These are phyloP conservation scores for Passalora sequoiae DNA, from an alignment of 2,329 filamentous ascomycete genomes.

Conservation along the genomic window DNA sequence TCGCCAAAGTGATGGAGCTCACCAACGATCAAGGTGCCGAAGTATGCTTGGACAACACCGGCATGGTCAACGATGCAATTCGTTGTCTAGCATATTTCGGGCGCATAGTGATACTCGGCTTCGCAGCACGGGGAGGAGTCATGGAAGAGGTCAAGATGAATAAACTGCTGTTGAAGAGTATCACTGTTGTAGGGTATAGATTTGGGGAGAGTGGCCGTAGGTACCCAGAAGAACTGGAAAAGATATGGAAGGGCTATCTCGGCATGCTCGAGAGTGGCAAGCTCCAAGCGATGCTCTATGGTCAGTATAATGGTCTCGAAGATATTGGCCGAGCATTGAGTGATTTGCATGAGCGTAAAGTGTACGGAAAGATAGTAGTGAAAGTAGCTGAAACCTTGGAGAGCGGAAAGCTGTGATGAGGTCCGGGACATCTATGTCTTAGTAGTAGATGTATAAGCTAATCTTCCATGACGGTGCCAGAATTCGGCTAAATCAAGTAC, in stretches of 20 bases:
- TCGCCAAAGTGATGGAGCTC: conserved; percentile 44
- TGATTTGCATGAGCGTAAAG: conserved; percentile 47
- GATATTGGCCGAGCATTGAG: conserved; percentile 48
- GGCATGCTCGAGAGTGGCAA: conserved; percentile 44
- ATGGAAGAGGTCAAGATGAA: conserved; percentile 55
- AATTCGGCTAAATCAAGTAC: too few relatives aligned
- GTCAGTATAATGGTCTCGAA: conserved; percentile 47
- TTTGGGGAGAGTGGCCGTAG: conserved; percentile 54
- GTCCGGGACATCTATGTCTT: too few relatives aligned
- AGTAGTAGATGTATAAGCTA: too few relatives aligned
- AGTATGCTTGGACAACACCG: conserved; percentile 56
- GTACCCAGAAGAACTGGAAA: conserved; percentile 44
- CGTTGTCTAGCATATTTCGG: conserved; percentile 52
- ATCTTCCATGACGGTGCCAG: too few relatives aligned
- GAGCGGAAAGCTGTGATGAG: conserved; percentile 22
- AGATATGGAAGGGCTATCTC: conserved; percentile 50
- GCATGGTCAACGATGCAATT: conserved; percentile 51
- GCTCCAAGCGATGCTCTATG: conserved; percentile 50
- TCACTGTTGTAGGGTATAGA: conserved; percentile 52
- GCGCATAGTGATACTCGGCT: conserved; percentile 53
- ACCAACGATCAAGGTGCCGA: conserved; percentile 51
- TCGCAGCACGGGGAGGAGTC: conserved; percentile 50
- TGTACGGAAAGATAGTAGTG: conserved; percentile 56
- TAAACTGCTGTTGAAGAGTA: conserved; percentile 50
- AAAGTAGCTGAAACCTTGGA: conserved; percentile 31